These are phyloP conservation scores for Arabidopsis lyrata DNA, from an alignment of 441 rosid genomes.

Conservation along the genomic window DNA sequence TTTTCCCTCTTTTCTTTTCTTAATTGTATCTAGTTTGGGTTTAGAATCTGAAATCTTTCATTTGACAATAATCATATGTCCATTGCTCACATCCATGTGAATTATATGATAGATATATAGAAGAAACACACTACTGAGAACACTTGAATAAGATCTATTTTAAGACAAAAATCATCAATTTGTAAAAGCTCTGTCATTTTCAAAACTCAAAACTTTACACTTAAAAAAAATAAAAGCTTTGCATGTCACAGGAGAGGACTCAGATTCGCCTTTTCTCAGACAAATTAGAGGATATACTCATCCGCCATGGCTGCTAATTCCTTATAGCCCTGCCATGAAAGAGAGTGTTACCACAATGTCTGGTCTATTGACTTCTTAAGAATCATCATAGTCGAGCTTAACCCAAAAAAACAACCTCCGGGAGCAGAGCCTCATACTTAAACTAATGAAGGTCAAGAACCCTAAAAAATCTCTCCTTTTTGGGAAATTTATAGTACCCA, in stretches of 20 bases:
- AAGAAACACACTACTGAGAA: background rate
- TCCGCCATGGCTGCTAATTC: slow-evolving; percentile 56
- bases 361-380: slow-evolving; percentile 41
- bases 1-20: background rate
- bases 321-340: slow-evolving; percentile 56
- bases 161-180: background rate
- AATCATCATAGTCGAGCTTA: slow-evolving; percentile 53
- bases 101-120: background rate
- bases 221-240: no score
- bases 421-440: slow-evolving; percentile 69
- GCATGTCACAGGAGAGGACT: slow-evolving; percentile 1
- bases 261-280: slow-evolving; percentile 78
- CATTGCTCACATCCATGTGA: background rate
- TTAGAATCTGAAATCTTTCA: background rate
- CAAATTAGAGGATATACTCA: slow-evolving; percentile 36
- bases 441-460: slow-evolving; percentile 45
- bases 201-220: no score
- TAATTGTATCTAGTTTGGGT: background rate
- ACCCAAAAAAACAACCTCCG: slow-evolving; percentile 17
- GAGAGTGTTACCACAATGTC: slow-evolving; percentile 40
- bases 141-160: background rate
- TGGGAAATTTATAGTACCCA: slow-evolving; percentile 9
- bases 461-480: background rate
- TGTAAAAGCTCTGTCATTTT: no score
- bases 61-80: background rate